Base-by-base conservation (phyloP, 2,329 filamentous ascomycete species). In the Fusarium veterinarium region DNA sequence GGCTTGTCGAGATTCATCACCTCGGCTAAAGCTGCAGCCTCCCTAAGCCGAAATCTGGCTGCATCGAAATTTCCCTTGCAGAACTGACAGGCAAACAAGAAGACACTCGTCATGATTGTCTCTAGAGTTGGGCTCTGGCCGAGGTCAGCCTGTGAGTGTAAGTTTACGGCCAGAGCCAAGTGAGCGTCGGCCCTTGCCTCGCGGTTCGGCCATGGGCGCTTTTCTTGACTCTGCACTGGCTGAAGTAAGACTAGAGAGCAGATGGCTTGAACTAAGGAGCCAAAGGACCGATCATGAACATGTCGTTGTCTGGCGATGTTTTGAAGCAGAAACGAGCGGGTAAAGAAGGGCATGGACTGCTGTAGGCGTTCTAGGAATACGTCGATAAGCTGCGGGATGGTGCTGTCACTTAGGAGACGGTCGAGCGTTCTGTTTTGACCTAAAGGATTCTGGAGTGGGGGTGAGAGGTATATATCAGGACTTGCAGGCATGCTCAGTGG, bases 1-100 rank as follows among this genome's bases (percentile, higher is more conserved):
- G 28, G 52, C n/a, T 56, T 44, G 6, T 56, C 52, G 8, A 56
- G 52, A 14, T 56, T 56, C 52, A 56, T 56, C 28, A 56, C 28
- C 6, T 56, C 52, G 3, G 52, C 52, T 16, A 56, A n/a, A 20
- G 52, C 37, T 8, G 52, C 37, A 1, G 52, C 52, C 52, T 56
- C 52, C 9, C 52, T 25, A 1, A 56, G 38, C 4, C 52, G 38
- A 17, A 56, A 56, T 20, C 52, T 33, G n/a, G 52, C 52, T 12
- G 52, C 52, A 16, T 56, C 52, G 6, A 44, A 56, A 30, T 56
- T 56, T 0, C 52, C 52, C 17, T 56, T 56, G 11, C 52, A 56
- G 38, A 56, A 56, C 12, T 56, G 52, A 10, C 52, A 56, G 1
- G 28, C 52, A 9, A 56, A 56, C n/a, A 56, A 16, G 2, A 56